phyloP scores from a whole-genome alignment of 352 stramenopile genomes.

The Pythium biforme region DNA sequence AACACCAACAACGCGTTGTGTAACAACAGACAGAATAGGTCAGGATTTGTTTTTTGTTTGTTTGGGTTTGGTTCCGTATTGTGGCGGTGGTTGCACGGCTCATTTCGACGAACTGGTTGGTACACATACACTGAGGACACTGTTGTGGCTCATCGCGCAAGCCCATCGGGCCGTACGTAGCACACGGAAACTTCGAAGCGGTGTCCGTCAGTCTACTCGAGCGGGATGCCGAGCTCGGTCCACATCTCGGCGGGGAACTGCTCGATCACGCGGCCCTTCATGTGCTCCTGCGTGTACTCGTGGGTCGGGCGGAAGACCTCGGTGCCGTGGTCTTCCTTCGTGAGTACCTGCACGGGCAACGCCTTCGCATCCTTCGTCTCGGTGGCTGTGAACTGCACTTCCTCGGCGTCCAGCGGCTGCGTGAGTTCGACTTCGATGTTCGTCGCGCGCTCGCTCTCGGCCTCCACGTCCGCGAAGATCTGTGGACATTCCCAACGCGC shows the following conservation, averaged over 20 bases:
- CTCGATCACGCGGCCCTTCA: slow-evolving; percentile 57
- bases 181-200: no score
- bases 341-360: slow-evolving; percentile 42
- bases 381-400: slow-evolving; percentile 45
- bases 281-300: slow-evolving; percentile 55
- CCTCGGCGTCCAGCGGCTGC: slow-evolving; percentile 48
- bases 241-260: slow-evolving; percentile 62
- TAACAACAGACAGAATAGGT: slow-evolving; percentile 6
- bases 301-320: slow-evolving; percentile 42
- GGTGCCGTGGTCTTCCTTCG: slow-evolving; percentile 49
- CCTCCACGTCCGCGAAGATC: slow-evolving; percentile 63
- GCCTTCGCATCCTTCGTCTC: slow-evolving; percentile 8
- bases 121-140: no score
- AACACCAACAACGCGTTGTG: slow-evolving; percentile 18
- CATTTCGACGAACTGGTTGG: no score
- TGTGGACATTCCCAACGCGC: no score
- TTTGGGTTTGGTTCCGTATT: no score
- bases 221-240: slow-evolving; percentile 41
- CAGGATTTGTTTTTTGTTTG: no score
- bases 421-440: slow-evolving; percentile 35
- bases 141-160: no score
- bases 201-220: no score
- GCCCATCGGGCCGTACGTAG: no score
- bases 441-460: slow-evolving; percentile 27
- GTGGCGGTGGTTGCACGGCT: no score